Evolutionary conservation across 2,329 filamentous ascomycete species (phyloP).

Genomic region (Drechslerella stenobrocha): DNA sequence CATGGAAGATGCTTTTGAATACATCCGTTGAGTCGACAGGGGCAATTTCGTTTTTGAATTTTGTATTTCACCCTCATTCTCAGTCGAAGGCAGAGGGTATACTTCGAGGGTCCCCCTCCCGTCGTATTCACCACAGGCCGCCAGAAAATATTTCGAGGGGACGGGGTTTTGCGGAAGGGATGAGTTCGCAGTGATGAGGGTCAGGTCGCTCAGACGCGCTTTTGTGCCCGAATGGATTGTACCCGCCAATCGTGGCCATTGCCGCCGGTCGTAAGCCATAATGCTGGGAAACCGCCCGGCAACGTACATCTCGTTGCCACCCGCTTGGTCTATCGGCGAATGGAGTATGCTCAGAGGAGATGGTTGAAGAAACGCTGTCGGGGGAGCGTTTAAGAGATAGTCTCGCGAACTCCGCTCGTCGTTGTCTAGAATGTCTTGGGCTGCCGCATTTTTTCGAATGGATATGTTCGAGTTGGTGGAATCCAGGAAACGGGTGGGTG

Average conservation of each 20-base stretch:
- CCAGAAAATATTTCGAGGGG: constrained; percentile 66
- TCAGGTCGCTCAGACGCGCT: constrained; percentile 72
- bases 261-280: constrained; percentile 83
- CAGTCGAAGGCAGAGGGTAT: constrained; percentile 65
- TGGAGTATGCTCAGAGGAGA: constrained; percentile 83
- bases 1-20: constrained; percentile 25
- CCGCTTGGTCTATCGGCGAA: constrained; percentile 71
- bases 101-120: constrained; percentile 86
- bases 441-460: background rate
- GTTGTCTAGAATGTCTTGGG: constrained; percentile 46
- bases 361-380: constrained; percentile 66
- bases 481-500: constrained; percentile 51
- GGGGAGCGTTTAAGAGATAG: constrained; percentile 61
- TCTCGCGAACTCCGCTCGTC: constrained; percentile 54
- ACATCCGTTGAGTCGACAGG: constrained; percentile 60
- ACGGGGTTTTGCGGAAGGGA: constrained; percentile 66
- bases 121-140: constrained; percentile 88
- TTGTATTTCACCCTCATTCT: constrained; percentile 27
- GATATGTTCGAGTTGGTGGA: constrained; percentile 51
- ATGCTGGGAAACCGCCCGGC: constrained; percentile 87
- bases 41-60: constrained; percentile 47
- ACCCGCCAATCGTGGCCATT: constrained; percentile 74
- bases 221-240: constrained; percentile 76
- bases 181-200: constrained; percentile 68
- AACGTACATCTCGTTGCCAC: constrained; percentile 66